phyloP scores from a whole-genome alignment of 371 early-diverging fungal genomes.

The Rhizopus microsporus region DNA sequence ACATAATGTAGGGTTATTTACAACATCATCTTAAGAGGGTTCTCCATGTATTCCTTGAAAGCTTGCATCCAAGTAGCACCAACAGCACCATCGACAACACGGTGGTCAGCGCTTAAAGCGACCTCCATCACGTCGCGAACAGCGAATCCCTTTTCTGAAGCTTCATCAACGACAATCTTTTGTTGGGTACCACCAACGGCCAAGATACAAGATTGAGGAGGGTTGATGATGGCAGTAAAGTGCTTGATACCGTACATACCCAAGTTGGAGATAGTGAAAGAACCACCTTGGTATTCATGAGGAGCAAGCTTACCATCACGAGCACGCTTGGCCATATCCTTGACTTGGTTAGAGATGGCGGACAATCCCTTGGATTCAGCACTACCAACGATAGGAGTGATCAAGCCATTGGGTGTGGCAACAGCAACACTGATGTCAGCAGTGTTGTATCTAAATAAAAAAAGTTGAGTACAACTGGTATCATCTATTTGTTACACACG shows the following conservation, averaged over 20 bases:
- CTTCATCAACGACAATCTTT: constrained; percentile 80
- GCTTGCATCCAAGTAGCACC: constrained; percentile 91
- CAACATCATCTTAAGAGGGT: constrained; percentile 93
- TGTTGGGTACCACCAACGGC: constrained; percentile 89
- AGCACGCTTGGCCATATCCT: constrained; percentile 86
- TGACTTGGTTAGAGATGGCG: constrained; percentile 82
- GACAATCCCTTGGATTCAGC: constrained; percentile 89
- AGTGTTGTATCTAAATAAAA: constrained; percentile 68
- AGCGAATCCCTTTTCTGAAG: constrained; percentile 61
- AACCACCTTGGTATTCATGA: constrained; percentile 95
- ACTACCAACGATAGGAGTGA: constrained; percentile 91
- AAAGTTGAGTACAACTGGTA: neutral
- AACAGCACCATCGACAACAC: constrained; percentile 96
- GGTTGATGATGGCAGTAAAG: constrained; percentile 98
- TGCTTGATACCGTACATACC: constrained; percentile 96
- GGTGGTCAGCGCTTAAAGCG: constrained; percentile 93
- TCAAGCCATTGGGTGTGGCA: constrained; percentile 92
- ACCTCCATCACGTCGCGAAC: constrained; percentile 80
- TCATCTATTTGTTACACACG: constrained; percentile 17
- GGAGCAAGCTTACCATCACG: constrained; percentile 89
- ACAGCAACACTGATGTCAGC: constrained; percentile 96
- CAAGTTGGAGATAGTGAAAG: constrained; percentile 97
- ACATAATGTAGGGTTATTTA: constrained; percentile 44
- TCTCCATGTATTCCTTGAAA: constrained; percentile 94
- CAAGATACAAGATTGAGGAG: constrained; percentile 93